phyloP scores from a whole-genome alignment of 1,284 basidiomycete species.

The Naganishia albida region DNA sequence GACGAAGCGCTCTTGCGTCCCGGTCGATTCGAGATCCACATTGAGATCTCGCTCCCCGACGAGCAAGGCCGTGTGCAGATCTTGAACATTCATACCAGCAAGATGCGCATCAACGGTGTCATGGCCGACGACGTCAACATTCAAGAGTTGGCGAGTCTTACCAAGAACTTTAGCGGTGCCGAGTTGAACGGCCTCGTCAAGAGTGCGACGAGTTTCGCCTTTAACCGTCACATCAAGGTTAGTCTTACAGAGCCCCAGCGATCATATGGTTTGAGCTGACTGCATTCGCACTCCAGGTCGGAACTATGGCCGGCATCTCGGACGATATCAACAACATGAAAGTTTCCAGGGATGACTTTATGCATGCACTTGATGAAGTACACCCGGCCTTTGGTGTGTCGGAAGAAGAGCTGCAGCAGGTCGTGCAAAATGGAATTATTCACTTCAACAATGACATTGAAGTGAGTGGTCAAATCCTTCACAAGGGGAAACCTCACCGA shows the following conservation, averaged over 20 bases:
- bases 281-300: conserved; percentile 60
- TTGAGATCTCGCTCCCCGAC: conserved; percentile 98
- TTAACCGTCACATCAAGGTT: conserved; percentile 93
- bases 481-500: background rate
- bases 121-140: conserved; percentile 89
- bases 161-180: conserved; percentile 98
- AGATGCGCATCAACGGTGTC: conserved; percentile 89
- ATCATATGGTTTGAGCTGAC: background rate
- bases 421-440: conserved; percentile 96
- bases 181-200: conserved; percentile 96
- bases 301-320: conserved; percentile 92
- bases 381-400: conserved; percentile 97
- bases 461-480: conserved; percentile 57
- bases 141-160: conserved; percentile 74
- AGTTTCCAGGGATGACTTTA: conserved; percentile 84
- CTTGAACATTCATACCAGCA: conserved; percentile 89
- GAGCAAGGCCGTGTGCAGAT: conserved; percentile 92
- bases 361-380: conserved; percentile 90
- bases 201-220: conserved; percentile 96
- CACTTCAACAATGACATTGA: conserved; percentile 77
- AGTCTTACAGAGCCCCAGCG: conserved; percentile 26
- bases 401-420: conserved; percentile 91
- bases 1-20: conserved; percentile 97
- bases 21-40: conserved; percentile 98
- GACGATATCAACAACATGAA: conserved; percentile 92